Evolutionary conservation across 352 stramenopile species (phyloP), one percentile per base, ranked within the genome.

Genomic region (Globisporangium okanoganense): DNA sequence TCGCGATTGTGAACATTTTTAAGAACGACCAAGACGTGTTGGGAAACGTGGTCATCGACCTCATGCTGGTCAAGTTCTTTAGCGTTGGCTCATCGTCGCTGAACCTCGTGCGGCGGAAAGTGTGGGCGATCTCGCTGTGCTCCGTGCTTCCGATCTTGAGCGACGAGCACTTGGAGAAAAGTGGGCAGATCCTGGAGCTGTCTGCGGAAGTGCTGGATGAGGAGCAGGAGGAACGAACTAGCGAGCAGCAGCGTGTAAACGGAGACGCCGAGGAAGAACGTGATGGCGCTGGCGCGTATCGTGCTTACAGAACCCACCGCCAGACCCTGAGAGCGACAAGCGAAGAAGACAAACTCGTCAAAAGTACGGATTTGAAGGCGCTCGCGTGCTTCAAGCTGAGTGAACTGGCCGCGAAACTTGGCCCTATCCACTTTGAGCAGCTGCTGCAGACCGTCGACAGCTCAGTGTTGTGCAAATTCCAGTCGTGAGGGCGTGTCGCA

Each of bases 61-160:
- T 76, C 16, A 82, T 92, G 76, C 67, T 95, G 12, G 62, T 67
- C 47, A 74, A 92, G 61, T 94, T 89, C 56, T 93, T 90, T 59
- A 84, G 69, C 18, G 71, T 92, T 3, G 78, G 78, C 0, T 77
- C 76, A 5, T 79, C 79, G 47, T 85, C 80, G 16, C 64, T 94
- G 63, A 75, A 75, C 0, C 31, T 85, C n/a, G 56, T 73, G 51
- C 66, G 75, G 43, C 73, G 80, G 38, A 93, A 92, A 58, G 61
- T 89, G 35, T 95, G 86, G 86, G 69, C 78, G 1, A 13, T 89
- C n/a, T 72, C 69, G 12, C 61, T 94, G 18, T 82, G 73, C 38
- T 67, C 71, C 1, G 63, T 75, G 2, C 61, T 91, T 5, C 66
- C 75, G 35, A 36, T 85, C 29, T 52, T 74, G 35, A 68, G 69